phyloP scores from a whole-genome alignment of 306 rosid genomes.

The Fagus sylvatica region DNA sequence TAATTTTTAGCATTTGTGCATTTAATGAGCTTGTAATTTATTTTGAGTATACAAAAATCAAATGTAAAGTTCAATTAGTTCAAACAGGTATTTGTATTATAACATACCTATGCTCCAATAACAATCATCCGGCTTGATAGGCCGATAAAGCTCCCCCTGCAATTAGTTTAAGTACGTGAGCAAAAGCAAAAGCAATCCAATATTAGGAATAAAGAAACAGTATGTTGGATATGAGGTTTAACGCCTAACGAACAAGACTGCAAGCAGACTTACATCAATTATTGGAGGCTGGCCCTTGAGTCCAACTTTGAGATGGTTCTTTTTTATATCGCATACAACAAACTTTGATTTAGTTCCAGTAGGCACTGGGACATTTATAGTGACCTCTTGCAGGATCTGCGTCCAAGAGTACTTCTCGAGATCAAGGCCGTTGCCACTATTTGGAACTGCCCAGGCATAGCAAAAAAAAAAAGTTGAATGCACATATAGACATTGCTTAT shows the following conservation, averaged over 20 bases:
- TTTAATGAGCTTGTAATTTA: background rate
- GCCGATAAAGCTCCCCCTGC: slow-evolving; percentile 66
- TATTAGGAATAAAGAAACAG: background rate
- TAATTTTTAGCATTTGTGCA: background rate
- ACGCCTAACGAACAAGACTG: background rate
- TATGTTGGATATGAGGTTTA: background rate
- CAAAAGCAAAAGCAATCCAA: background rate
- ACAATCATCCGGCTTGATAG: slow-evolving; percentile 84
- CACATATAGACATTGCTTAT: background rate
- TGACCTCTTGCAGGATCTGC: slow-evolving; percentile 83
- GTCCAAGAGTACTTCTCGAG: slow-evolving; percentile 88
- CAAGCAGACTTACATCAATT: slow-evolving; percentile 62
- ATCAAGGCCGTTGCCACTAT: slow-evolving; percentile 84
- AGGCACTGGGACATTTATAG: slow-evolving; percentile 67
- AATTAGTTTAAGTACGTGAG: slow-evolving; percentile 11
- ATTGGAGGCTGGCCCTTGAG: slow-evolving; percentile 92
- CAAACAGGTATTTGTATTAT: background rate
- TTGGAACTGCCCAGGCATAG: slow-evolving; percentile 55
- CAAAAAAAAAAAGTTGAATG: background rate
- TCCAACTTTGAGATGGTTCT: slow-evolving; percentile 79
- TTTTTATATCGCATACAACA: slow-evolving; percentile 78
- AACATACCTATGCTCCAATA: slow-evolving; percentile 87
- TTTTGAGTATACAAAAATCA: background rate
- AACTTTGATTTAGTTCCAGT: slow-evolving; percentile 74
- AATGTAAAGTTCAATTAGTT: background rate